A percentile compares a stretch with the other conserved stretches of the same genome.
phyloP scores from a whole-genome alignment of 805 yeast species.

The Ogataea salicorniae region DNA sequence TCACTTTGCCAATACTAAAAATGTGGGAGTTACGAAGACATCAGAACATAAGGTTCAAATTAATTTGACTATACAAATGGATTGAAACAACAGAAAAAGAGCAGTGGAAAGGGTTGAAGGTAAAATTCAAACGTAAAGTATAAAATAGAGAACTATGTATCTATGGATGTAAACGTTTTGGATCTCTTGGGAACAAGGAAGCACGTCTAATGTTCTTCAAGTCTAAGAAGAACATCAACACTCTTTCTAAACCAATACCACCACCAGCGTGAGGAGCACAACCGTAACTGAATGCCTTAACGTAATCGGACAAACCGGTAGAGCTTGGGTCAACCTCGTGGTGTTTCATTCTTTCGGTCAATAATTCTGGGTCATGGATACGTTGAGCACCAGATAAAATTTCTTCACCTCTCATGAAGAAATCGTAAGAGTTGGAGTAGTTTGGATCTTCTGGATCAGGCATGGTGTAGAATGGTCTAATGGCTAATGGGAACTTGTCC shows the following conservation, averaged over 20 bases:
- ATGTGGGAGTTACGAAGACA: too few species aligned
- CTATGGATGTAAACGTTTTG: constrained; percentile 84
- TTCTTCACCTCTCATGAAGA: constrained; percentile 99
- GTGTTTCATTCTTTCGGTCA: constrained; percentile 72
- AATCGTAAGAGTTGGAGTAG: constrained; percentile 96
- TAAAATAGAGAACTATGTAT: background rate
- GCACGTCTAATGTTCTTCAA: constrained; percentile 97
- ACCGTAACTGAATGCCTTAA: constrained; percentile 88
- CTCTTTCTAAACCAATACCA: constrained; percentile 98
- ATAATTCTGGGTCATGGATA: constrained; percentile 85
- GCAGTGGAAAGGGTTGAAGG: background rate
- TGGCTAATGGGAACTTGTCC: constrained; percentile 95
- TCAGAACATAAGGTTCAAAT: too few species aligned
- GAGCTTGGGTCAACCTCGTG: constrained; percentile 78
- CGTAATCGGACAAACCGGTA: constrained; percentile 85
- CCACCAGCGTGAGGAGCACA: constrained; percentile 99
- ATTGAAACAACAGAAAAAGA: background rate
- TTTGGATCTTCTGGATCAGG: constrained; percentile 90
- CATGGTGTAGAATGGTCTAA: constrained; percentile 99
- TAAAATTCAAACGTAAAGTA: background rate
- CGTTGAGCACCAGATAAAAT: constrained; percentile 99
- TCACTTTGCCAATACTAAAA: too few species aligned
- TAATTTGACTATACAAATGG: too few species aligned
- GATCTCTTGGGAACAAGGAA: constrained; percentile 99
- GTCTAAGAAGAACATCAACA: constrained; percentile 95